Conservation (phyloP, 1,139 yeast species). For the Blastobotrys elegans region DNA sequence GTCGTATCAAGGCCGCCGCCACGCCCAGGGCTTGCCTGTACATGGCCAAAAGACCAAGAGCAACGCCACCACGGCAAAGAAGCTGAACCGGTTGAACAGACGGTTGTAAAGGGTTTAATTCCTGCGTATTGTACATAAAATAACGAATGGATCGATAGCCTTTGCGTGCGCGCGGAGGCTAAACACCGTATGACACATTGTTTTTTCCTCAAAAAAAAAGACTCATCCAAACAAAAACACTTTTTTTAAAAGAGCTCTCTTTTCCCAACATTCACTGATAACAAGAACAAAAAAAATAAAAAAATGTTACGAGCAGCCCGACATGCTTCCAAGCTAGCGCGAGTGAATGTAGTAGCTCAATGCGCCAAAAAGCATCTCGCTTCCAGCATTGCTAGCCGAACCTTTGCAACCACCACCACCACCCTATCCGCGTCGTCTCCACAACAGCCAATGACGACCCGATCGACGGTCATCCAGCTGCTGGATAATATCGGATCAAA, state of each 20-base stretch:
- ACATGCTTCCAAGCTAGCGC: constrained; percentile 4
- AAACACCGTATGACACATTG: constrained; percentile 2
- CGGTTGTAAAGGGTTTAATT: constrained; percentile 42
- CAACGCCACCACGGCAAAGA: constrained; percentile 84
- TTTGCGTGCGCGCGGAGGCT: not conserved
- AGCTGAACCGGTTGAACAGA: constrained; percentile 74
- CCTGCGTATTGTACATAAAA: not conserved
- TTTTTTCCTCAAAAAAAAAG: constrained; percentile 6
- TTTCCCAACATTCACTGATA: not conserved
- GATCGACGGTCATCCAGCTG: constrained; percentile 92
- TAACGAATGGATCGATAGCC: too few species aligned
- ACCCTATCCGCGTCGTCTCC: too few species aligned
- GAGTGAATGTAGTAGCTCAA: not conserved
- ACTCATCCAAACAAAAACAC: constrained; percentile 5
- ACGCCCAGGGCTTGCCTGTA: constrained; percentile 78
- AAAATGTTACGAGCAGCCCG: constrained; percentile 11
- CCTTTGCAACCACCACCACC: too few species aligned
- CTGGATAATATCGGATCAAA: constrained; percentile 94
- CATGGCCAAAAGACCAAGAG: constrained; percentile 92
- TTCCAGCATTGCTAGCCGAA: not conserved
- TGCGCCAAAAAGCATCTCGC: too few species aligned
- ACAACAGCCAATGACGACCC: constrained; percentile 50
- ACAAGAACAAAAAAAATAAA: not conserved
- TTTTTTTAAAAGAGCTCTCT: not conserved
- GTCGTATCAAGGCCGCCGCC: constrained; percentile 84